Evolutionary conservation across 192 early-diverging fungal genomes (phyloP), one percentile per base, ranked within the genome.

Genomic region (Coemansia sp.): DNA sequence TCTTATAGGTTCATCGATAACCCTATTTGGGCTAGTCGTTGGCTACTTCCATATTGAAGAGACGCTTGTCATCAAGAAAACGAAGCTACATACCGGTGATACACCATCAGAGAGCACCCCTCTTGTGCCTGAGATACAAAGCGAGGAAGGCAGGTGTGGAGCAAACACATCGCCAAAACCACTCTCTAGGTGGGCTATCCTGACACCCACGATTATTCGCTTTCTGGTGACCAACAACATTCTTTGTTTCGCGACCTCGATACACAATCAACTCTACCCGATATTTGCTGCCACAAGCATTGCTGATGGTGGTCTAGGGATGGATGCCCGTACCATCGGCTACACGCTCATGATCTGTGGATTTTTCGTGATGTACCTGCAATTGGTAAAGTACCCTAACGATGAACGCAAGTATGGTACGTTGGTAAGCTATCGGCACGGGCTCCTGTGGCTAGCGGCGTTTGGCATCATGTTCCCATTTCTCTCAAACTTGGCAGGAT

Each of bases 41-140:
- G 90, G 86, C 2, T 82, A 75, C 30, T 78, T 87, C 62, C 84
- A 74, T 47, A 59, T 91, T 20, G 79, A 87, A 29, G 87, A 89
- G 54, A 84, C 89, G 4, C 52, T 69, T 7, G 44, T 45, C 5
- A 45, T 19, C 5, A 45, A 45, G 44, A 4, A 4, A 45, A 15
- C 44, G 6, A 34, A 4, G 10, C 6, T 14, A 4, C 17, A 19
- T 8, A 22, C 14, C 17, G 17, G 14, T 5, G 17, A 45, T 22
- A 22, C 44, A 5, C 7, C 44, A 8, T 45, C 20, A 22, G 67
- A 69, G 25, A 37, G 0, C 8, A 57, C 71, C 1, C 65, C 65
- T 4, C 57, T 74, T 14, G 34, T 74, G 4, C 20, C 53, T 2
- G n/a, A 10, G 11, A 29, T 4, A 6, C 53, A 55, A 20, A 6